Percentiles rank a stretch among this genome's conserved stretches.
phyloP scores from a whole-genome alignment of 768 basidiomycete species.

The Leccinellum albellum region DNA sequence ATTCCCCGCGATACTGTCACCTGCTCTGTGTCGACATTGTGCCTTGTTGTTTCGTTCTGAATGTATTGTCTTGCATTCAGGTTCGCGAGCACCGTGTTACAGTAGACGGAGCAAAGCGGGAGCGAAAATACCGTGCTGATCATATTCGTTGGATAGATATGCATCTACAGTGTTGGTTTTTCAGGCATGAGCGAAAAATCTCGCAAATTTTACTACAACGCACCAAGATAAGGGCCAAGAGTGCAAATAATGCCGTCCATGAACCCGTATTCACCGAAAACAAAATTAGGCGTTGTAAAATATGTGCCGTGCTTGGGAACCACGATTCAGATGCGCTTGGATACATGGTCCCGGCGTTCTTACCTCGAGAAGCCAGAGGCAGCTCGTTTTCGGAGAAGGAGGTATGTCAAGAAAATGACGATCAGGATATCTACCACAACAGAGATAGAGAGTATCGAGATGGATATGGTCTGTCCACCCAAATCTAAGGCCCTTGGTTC shows the following conservation, averaged over 20 bases:
- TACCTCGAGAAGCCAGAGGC: background rate
- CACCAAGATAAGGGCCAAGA: slow-evolving; percentile 43
- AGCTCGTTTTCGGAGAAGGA: slow-evolving; percentile 2
- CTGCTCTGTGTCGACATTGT: background rate
- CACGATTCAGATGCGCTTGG: background rate
- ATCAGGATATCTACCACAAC: slow-evolving; percentile 7
- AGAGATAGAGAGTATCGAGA: background rate
- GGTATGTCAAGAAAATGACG: background rate
- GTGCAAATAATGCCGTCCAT: slow-evolving; percentile 47
- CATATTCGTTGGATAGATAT: background rate
- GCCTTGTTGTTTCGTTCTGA: background rate
- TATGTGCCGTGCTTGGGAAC: slow-evolving; percentile 1
- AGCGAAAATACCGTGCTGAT: background rate
- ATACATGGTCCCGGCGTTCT: background rate
- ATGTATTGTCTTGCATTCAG: slow-evolving; percentile 12
- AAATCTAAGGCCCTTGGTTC: background rate
- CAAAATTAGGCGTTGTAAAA: slow-evolving; percentile 9
- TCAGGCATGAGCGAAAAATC: background rate
- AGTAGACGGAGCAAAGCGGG: slow-evolving; percentile 10
- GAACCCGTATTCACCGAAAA: slow-evolving; percentile 30
- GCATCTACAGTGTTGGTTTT: background rate
- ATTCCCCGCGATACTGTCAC: background rate
- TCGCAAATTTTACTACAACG: slow-evolving; percentile 24
- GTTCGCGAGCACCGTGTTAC: slow-evolving; percentile 16
- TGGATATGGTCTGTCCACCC: background rate